Percentiles rank a stretch among this genome's conserved stretches.
Conservation (phyloP, 768 basidiomycete species). For the Panaeolus cyanescens region DNA sequence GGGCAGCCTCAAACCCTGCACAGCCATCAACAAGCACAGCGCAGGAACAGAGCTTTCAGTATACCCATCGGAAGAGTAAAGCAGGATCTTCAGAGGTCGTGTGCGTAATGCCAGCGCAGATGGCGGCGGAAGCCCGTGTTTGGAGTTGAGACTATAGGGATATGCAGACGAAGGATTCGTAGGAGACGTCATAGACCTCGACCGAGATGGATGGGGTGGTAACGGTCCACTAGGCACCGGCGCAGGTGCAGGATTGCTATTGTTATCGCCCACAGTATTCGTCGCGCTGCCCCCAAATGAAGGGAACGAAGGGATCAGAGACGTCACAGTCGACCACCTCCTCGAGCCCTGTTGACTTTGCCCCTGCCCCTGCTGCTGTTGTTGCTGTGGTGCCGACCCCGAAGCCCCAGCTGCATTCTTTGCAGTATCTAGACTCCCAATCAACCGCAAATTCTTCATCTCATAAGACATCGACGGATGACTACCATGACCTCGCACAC, state of each 20-base stretch:
- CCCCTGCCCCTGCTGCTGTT: constrained; percentile 6
- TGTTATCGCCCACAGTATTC: constrained; percentile 3
- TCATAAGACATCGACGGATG: constrained; percentile 6
- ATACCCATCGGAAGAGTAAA: constrained; percentile 88
- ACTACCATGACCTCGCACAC: constrained; percentile 10
- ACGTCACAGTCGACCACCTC: constrained; percentile 45
- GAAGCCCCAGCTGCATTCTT: constrained; percentile 13
- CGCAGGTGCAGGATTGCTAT: constrained; percentile 19
- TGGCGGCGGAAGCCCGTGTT: constrained; percentile 10
- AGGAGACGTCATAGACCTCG: constrained; percentile 36
- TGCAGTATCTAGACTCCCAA: constrained; percentile 12
- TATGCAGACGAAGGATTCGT: constrained; percentile 20
- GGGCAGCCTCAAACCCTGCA: constrained; percentile 66
- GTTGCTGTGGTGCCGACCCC: constrained; percentile 5
- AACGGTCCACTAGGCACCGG: constrained; percentile 23
- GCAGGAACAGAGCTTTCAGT: constrained; percentile 92
- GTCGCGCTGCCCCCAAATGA: constrained; percentile 21
- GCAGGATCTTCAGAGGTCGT: constrained; percentile 70
- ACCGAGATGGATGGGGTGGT: constrained; percentile 25
- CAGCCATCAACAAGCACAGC: constrained; percentile 82
- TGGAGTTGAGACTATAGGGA: constrained; percentile 9
- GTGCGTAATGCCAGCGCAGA: constrained; percentile 40
- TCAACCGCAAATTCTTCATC: constrained; percentile 16
- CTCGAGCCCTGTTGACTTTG: constrained; percentile 21
- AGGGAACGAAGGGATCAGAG: constrained; percentile 41